Conservation (phyloP, 1,139 yeast species). For the Magnusiomyces magnusii region DNA sequence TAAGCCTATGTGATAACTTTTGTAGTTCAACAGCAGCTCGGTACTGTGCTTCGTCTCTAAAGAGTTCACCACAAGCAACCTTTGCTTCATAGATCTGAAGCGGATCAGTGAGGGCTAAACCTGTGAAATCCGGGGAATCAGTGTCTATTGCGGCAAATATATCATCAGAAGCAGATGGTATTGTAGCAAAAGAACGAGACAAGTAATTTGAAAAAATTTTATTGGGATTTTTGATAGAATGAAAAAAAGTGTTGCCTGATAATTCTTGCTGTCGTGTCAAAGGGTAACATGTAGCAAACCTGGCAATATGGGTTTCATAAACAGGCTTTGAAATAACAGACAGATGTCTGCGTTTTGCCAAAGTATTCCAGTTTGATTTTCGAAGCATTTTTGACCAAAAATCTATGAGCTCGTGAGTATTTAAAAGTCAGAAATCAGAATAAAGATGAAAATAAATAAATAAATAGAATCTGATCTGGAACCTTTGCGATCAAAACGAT, state of each 20-base stretch:
- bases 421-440: neutral
- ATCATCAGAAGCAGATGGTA: neutral
- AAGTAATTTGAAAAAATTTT: too few species aligned
- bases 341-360: neutral
- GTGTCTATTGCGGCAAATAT: neutral
- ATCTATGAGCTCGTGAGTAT: too few species aligned
- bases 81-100: constrained; percentile 48
- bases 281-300: too few species aligned
- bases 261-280: too few species aligned
- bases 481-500: neutral
- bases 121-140: constrained; percentile 19
- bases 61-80: constrained; percentile 44
- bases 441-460: too few species aligned
- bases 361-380: neutral
- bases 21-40: constrained; percentile 60
- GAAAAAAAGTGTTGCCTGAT: too few species aligned
- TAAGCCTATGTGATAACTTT: constrained; percentile 49
- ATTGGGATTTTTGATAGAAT: too few species aligned
- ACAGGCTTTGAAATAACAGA: neutral
- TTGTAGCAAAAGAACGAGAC: too few species aligned
- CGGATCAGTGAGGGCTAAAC: constrained; percentile 55
- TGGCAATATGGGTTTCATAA: too few species aligned
- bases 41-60: constrained; percentile 51
- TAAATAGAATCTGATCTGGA: neutral
- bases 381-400: neutral